Percentiles rank a stretch among this genome's conserved stretches.
Evolutionary conservation across 441 rosid genomes (phyloP).

Genomic region (Eutrema salsugineum): DNA sequence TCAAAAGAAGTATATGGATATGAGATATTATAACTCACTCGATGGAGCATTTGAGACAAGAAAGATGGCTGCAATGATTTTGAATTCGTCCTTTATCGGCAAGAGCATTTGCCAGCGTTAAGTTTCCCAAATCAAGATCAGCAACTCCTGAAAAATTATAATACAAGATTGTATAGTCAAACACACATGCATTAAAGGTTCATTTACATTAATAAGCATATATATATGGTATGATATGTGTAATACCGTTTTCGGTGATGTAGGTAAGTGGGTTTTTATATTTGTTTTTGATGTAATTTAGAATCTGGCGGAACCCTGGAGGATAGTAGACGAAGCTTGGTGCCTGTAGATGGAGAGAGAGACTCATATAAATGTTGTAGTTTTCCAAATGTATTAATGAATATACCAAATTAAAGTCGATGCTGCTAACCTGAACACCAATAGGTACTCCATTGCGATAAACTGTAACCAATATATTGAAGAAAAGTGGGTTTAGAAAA

Average conservation of each 20-base stretch:
- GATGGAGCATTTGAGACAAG: neutral
- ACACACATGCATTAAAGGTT: too few relatives aligned
- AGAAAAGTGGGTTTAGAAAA: neutral
- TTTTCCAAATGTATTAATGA: too few relatives aligned
- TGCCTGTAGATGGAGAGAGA: neutral
- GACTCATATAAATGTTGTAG: too few relatives aligned
- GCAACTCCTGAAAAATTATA: neutral
- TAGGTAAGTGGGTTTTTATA: neutral
- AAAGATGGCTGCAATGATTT: slow-evolving; percentile 20
- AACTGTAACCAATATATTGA: neutral
- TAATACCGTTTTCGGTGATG: neutral
- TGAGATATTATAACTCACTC: too few relatives aligned
- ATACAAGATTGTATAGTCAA: neutral
- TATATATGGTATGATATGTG: neutral
- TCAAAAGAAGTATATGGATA: too few relatives aligned
- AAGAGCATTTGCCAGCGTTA: slow-evolving; percentile 1
- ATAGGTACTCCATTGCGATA: slow-evolving; percentile 1
- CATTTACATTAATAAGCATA: neutral
- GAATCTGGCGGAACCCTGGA: slow-evolving; percentile 8
- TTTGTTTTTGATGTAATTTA: neutral
- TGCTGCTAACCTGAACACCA: neutral
- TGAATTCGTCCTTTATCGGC: slow-evolving; percentile 16
- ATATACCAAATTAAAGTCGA: too few relatives aligned
- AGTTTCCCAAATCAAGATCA: slow-evolving; percentile 15
- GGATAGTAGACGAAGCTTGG: slow-evolving; percentile 11